A percentile compares a stretch with the other conserved stretches of the same genome.
Evolutionary conservation across 192 early-diverging fungal genomes (phyloP).

Genomic region (Mortierella claussenii): DNA sequence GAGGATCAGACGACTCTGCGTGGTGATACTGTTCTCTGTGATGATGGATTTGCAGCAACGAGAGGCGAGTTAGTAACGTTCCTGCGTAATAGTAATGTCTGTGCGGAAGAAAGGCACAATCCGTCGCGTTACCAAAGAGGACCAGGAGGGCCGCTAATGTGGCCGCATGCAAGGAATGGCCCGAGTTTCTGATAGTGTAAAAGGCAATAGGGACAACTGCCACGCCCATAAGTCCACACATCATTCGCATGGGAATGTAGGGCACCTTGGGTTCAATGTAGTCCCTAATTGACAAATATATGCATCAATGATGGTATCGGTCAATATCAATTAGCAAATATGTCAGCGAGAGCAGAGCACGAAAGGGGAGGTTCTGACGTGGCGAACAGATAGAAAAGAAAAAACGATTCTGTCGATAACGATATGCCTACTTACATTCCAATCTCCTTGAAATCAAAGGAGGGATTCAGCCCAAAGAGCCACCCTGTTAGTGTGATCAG

Average conservation of each 20-base stretch:
- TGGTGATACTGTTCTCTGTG: conserved; percentile 87
- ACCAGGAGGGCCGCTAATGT: conserved; percentile 84
- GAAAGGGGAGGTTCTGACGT: neutral
- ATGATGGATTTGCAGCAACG: no score
- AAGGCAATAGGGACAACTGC: conserved; percentile 86
- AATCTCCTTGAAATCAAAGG: conserved; percentile 95
- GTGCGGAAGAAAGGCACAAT: neutral
- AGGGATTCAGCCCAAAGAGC: conserved; percentile 89
- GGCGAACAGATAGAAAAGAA: neutral
- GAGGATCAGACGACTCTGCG: conserved; percentile 92
- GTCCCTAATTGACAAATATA: conserved; percentile 70
- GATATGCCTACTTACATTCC: conserved; percentile 74
- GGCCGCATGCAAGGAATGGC: conserved; percentile 77
- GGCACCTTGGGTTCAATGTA: conserved; percentile 91
- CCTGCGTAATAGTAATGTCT: no score
- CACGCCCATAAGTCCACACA: conserved; percentile 82
- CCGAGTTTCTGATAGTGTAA: conserved; percentile 83
- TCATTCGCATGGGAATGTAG: conserved; percentile 84
- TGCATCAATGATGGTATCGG: no score
- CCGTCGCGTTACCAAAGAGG: conserved; percentile 72
- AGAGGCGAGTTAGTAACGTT: no score
- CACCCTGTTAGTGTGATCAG: conserved; percentile 82
- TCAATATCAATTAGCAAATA: no score
- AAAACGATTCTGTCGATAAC: neutral
- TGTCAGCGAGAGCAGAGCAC: neutral